A percentile compares a stretch with the other conserved stretches of the same genome.
Evolutionary conservation across 164 flowering plant genomes (phyloP).

Genomic region (Vitis vinifera): ASM3070453v1 NC_081812.1:19067501-19068000

Average conservation of each 20-base stretch:
- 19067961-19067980: conserved; percentile 7
- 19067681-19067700: conserved; percentile 1
- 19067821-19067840: background rate
- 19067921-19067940: background rate
- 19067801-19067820: conserved; percentile 18
- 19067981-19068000: conserved; percentile 18
- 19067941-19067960: conserved; percentile 18
- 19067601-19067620: background rate
- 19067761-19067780: conserved; percentile 1
- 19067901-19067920: background rate
- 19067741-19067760: background rate
- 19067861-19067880: background rate
- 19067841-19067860: background rate
- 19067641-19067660: background rate
- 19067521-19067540: conserved; percentile 58
- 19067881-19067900: background rate
- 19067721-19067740: background rate
- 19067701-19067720: background rate
- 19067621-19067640: background rate
- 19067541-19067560: conserved; percentile 65
- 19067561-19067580: conserved; percentile 11
- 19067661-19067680: conserved; percentile 8
- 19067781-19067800: background rate
- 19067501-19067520: conserved; percentile 79
- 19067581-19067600: background rate